Conservation (phyloP, 2,329 filamentous ascomycete genomes). For the Thielaviopsis ethacetica region DNA sequence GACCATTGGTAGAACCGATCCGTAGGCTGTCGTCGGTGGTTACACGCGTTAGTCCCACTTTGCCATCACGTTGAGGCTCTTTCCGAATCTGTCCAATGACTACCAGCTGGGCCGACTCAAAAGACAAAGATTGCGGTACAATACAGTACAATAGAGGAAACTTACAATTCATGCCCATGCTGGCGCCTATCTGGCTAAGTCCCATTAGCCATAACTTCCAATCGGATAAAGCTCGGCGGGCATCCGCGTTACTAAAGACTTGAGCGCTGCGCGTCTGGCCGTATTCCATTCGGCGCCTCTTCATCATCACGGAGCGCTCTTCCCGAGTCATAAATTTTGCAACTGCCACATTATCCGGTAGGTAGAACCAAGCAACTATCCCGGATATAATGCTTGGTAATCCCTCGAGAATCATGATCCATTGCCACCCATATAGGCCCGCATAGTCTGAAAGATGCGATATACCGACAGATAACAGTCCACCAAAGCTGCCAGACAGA, state of each 20-base stretch:
- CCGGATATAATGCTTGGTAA: background rate
- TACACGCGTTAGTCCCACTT: background rate
- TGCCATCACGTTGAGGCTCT: background rate
- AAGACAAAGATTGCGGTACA: background rate
- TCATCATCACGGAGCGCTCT: background rate
- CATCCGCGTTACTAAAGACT: background rate
- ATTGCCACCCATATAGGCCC: background rate
- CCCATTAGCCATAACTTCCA: conserved; percentile 4
- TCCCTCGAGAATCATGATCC: background rate
- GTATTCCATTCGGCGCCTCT: conserved; percentile 1
- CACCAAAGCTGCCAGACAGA: background rate
- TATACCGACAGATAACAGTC: background rate
- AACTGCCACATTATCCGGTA: background rate
- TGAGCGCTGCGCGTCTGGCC: background rate
- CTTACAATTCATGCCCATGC: background rate
- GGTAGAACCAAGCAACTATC: background rate
- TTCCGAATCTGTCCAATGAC: background rate
- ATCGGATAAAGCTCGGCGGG: background rate
- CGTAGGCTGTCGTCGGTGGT: background rate
- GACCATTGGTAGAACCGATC: background rate
- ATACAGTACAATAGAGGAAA: background rate
- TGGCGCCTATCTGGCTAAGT: background rate
- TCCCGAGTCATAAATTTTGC: background rate
- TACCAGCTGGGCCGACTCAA: background rate
- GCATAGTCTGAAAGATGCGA: background rate